Evolutionary conservation across 441 rosid genomes (phyloP).

Genomic region (Eruca vesicaria): DNA sequence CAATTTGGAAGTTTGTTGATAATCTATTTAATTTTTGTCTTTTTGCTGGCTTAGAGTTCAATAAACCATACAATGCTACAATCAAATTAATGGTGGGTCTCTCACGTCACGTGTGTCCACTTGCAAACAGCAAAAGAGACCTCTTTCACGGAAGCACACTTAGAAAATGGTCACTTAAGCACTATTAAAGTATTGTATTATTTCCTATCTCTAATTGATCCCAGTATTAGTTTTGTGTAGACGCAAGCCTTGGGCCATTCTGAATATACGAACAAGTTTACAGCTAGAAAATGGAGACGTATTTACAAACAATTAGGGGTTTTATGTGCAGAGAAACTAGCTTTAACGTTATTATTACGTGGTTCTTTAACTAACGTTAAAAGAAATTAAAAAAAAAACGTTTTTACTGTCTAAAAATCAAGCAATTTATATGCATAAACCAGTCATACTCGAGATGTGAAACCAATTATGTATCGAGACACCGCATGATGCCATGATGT

Average conservation of each 20-base stretch:
- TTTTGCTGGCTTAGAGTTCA: not conserved
- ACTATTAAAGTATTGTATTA: not conserved
- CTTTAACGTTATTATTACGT: too few species aligned
- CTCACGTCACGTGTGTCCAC: slow-evolving; percentile 12
- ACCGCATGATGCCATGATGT: not conserved
- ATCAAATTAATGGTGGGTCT: slow-evolving; percentile 13
- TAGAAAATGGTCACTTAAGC: slow-evolving; percentile 9
- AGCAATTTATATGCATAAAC: too few species aligned
- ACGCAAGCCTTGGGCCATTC: not conserved
- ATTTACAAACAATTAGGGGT: not conserved
- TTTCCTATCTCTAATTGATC: not conserved
- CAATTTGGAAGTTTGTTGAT: not conserved
- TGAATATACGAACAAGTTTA: not conserved
- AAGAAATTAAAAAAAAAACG: too few species aligned
- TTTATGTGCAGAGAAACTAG: not conserved
- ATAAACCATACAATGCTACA: not conserved
- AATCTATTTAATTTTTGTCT: not conserved
- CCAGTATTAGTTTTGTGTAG: not conserved
- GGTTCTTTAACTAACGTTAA: too few species aligned
- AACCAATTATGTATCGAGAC: not conserved
- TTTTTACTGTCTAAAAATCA: not conserved
- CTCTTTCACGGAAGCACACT: slow-evolving; percentile 25
- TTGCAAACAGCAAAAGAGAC: slow-evolving; percentile 21
- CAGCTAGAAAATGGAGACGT: not conserved
- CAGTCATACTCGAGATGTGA: not conserved